Evolutionary conservation across 768 basidiomycete genomes (phyloP), one percentile per base, ranked within the genome.

Genomic region (Aureoboletus auriporus): DNA sequence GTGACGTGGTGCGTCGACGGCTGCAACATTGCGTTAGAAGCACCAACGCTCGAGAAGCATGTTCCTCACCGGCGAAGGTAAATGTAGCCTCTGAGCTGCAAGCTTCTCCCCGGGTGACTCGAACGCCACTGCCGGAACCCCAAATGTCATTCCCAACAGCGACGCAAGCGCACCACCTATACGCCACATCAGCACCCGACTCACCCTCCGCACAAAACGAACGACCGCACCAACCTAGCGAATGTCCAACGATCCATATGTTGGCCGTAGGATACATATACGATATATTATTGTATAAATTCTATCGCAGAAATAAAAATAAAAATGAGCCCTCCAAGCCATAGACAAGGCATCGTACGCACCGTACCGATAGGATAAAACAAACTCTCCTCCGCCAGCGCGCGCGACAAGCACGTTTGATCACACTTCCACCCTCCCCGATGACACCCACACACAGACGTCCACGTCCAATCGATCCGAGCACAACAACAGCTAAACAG

Each of bases 401-500:
- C 78, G 12, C 77, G 62, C 64, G 89, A 88, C 47, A 96, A 52
- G 63, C 94, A 98, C 23, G 76, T 72, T 60, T 83, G 75, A 57
- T 90, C 80, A 67, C 94, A 98, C 58, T 84, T 85, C 78, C 83
- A 86, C 6, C 84, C 84, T 8, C 83, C 78, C 44, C 78, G 73
- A 67, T 87, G 86, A 65, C 95, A 98, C 48, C 82, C 89, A 67
- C 95, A 98, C 16, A 97, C 94, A 0, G 90, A 80, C 39, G 86
- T 82, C 95, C 95, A 98, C 14, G 89, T 82, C 83, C 90, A 95
- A 60, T 90, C 91, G 27, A 96, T 78, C 14, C 82, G 72, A 0
- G 95, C 95, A 66, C 95, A 98, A 68, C 95, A 98, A 63, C 95
- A 98, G 53, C 84, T 87, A 66, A 95, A 95, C 49, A 97, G 68